Conservation (phyloP, 345 rosid species). For the Eutrema heterophyllum region DNA sequence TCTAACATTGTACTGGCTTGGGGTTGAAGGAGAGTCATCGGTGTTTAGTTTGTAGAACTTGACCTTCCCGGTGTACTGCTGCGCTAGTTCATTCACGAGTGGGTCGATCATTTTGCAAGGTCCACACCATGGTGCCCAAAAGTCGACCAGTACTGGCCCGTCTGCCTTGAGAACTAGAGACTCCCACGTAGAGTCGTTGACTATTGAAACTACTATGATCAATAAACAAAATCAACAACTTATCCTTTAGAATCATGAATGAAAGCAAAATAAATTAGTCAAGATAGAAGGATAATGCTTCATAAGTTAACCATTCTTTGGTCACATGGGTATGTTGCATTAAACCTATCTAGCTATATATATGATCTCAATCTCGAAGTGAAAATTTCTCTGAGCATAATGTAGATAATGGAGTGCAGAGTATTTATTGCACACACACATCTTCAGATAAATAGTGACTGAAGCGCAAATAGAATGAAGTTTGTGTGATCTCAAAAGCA, state of each 20-base stretch:
- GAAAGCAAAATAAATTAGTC: not conserved
- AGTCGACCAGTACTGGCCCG: constrained; percentile 56
- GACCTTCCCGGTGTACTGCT: constrained; percentile 45
- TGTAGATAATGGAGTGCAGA: not conserved
- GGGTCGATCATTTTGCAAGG: constrained; percentile 61
- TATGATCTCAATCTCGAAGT: not conserved
- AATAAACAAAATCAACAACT: constrained; percentile 2
- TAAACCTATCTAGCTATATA: not conserved
- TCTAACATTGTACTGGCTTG: constrained; percentile 43
- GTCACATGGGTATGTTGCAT: not conserved
- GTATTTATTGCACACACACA: not conserved
- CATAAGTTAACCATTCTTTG: not conserved
- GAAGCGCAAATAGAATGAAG: not conserved
- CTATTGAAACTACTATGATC: constrained; percentile 40
- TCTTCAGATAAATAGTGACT: not conserved
- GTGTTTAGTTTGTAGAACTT: constrained; percentile 49
- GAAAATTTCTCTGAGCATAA: not conserved
- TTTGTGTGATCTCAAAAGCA: not conserved
- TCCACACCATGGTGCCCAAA: constrained; percentile 70
- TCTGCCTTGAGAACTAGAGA: constrained; percentile 51
- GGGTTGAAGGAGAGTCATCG: constrained; percentile 47
- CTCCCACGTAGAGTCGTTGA: constrained; percentile 48
- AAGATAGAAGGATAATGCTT: not conserved
- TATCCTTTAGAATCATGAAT: not conserved
- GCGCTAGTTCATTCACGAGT: constrained; percentile 47